Base-by-base conservation (phyloP, 306 rosid genomes). In the Hippophae tibetana region DNA sequence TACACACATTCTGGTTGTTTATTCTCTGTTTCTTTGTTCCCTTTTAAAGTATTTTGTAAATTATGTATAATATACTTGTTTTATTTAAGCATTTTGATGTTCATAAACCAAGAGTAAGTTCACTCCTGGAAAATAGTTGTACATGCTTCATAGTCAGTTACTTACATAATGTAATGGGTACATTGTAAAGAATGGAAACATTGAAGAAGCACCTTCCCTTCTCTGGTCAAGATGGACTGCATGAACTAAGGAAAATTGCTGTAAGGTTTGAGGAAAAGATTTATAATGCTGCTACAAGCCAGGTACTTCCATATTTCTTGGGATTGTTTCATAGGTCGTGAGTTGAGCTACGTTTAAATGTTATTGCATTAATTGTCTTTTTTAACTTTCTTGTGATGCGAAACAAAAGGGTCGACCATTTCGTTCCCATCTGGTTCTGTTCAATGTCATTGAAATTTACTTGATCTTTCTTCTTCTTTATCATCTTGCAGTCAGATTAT, bases 201-300 rank as follows among this genome's bases (percentile, higher is more conserved):
- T 67, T 85, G 66, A 81, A 76, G 80, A 87, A 70, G 78, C 84
- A 83, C 69, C 69, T 85, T 63, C 95, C 92, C 6, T 59, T 72
- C 70, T 60, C 81, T 42, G 95, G 82, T 54, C 66, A 70, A 44
- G 94, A 76, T 1, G 94, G 95, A 63, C 47, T 87, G 54, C 72
- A 2, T 40, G 86, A 83, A 71, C 87, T 90, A 43, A 62, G 10
- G 57, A 78, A 74, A 67, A 84, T 87, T 61, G 94, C 94, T 64
- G 74, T 69, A 60, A 87, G 89, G 74, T 85, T 90, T 69, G 92
- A 90, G 78, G 98, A 90, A 44, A 83, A 87, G 75, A 76, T 85
- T 70, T 83, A 68, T 68, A 10, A 59, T 52, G 81, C 76, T 52
- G 84, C 96, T 47, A 73, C 76, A 38, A 85, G 64, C 69, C 86